Evolutionary conservation across 805 yeast species (phyloP).

Genomic region (Kodamaea leandrae): DNA sequence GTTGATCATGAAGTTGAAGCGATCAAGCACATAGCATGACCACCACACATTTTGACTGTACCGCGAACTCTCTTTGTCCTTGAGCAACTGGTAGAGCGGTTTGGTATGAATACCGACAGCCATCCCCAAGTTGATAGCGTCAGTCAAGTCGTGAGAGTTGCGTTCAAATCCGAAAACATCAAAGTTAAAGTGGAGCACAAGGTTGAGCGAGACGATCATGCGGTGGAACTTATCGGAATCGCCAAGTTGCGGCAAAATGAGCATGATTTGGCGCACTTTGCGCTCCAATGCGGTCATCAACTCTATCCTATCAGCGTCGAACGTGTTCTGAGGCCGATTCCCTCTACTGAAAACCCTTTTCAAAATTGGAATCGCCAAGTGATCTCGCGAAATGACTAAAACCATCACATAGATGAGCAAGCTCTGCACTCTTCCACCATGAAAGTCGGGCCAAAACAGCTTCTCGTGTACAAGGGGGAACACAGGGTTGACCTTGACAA

Average conservation of each 20-base stretch:
- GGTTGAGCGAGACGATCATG: constrained; percentile 22
- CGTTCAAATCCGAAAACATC: constrained; percentile 30
- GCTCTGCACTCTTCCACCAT: constrained; percentile 18
- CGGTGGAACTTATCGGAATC: constrained; percentile 28
- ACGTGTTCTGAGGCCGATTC: background rate
- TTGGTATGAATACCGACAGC: constrained; percentile 29
- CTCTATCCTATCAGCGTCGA: constrained; percentile 11
- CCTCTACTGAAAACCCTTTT: constrained; percentile 15
- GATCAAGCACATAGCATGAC: constrained; percentile 32
- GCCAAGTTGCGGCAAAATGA: constrained; percentile 30
- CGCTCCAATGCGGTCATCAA: constrained; percentile 25
- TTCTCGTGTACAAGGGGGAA: constrained; percentile 31
- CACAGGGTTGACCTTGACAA: constrained; percentile 31
- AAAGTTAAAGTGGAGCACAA: constrained; percentile 25
- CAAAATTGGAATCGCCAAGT: constrained; percentile 26
- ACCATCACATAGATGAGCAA: constrained; percentile 27
- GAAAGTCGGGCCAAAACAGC: constrained; percentile 28
- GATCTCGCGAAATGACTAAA: constrained; percentile 27
- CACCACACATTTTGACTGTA: constrained; percentile 33
- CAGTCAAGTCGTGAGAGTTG: constrained; percentile 28
- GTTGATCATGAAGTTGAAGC: constrained; percentile 30
- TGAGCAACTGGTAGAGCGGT: constrained; percentile 10
- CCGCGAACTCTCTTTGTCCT: constrained; percentile 9
- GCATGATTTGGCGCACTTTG: constrained; percentile 32
- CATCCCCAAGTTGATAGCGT: constrained; percentile 26